These are phyloP conservation scores for Vickermania ingenoplastis DNA, from an alignment of 208 protist genomes.

Conservation along the genomic window DNA sequence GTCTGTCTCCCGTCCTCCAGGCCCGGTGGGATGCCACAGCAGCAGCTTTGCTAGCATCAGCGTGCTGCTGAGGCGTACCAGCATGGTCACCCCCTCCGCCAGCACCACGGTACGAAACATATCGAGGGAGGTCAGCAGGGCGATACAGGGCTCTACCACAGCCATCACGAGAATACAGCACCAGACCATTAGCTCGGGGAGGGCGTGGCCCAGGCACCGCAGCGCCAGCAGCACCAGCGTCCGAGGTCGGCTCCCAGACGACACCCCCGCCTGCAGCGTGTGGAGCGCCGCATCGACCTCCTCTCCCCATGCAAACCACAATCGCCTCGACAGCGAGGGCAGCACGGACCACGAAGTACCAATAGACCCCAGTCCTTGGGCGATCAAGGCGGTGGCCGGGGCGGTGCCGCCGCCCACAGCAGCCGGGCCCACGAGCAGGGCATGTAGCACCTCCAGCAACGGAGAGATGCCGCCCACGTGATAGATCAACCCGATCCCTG, in stretches of 20 bases:
- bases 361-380: neutral
- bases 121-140: constrained; percentile 55
- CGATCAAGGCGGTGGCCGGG: neutral
- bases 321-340: constrained; percentile 10
- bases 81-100: constrained; percentile 47
- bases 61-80: constrained; percentile 35
- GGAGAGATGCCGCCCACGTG: neutral
- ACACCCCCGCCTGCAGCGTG: neutral
- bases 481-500: neutral
- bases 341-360: constrained; percentile 1
- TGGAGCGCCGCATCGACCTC: neutral
- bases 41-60: constrained; percentile 16
- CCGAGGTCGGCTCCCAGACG: neutral
- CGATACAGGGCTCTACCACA: constrained; percentile 49
- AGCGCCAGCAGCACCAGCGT: neutral
- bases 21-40: no score
- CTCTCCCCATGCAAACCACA: neutral
- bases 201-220: neutral
- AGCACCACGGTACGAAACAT: constrained; percentile 49
- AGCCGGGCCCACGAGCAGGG: neutral
- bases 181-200: constrained; percentile 49
- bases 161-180: constrained; percentile 30
- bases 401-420: constrained; percentile 3
- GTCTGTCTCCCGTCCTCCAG: neutral
- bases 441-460: neutral